phyloP scores from a whole-genome alignment of 2,329 filamentous ascomycete genomes.

The Lachnum nothofagi region DNA sequence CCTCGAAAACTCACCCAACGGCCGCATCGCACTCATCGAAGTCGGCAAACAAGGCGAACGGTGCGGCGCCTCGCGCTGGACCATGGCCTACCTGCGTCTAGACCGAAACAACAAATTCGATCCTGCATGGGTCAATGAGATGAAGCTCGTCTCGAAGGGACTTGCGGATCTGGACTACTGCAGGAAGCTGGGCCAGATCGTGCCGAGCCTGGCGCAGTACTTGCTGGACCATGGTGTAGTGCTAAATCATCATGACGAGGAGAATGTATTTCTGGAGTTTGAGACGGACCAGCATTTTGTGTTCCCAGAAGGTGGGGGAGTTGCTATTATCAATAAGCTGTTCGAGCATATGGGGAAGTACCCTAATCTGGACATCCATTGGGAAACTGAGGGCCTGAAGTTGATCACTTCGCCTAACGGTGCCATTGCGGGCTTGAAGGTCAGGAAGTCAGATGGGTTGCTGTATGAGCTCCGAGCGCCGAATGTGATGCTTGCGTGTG shows the following conservation, averaged over 20 bases:
- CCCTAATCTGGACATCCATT: conserved; percentile 34
- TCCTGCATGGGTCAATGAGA: conserved; percentile 14
- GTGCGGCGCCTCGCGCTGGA: conserved; percentile 39
- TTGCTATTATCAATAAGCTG: conserved; percentile 36
- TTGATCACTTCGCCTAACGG: conserved; percentile 34
- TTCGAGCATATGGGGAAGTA: conserved; percentile 35
- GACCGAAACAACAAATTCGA: conserved; percentile 31
- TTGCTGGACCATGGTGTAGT: conserved; percentile 33
- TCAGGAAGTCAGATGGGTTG: conserved; percentile 36
- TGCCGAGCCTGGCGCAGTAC: conserved; percentile 35
- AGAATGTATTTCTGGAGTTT: conserved; percentile 38
- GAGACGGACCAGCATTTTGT: conserved; percentile 39
- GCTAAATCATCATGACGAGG: conserved; percentile 35
- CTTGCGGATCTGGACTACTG: conserved; percentile 38
- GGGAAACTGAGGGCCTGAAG: conserved; percentile 36
- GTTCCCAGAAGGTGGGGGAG: conserved; percentile 37
- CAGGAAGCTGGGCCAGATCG: conserved; percentile 35
- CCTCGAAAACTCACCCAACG: conserved; percentile 33
- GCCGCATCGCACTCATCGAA: conserved; percentile 38
- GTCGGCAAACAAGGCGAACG: conserved; percentile 37
- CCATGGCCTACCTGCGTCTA: conserved; percentile 39
- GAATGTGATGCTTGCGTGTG: conserved; percentile 38
- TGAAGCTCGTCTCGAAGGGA: conserved; percentile 34
- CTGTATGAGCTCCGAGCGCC: conserved; percentile 13
- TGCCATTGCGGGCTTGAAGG: conserved; percentile 34